A percentile compares a stretch with the other conserved stretches of the same genome.
phyloP scores from a whole-genome alignment of 306 rosid genomes.

The Medicago ruthenica region DNA sequence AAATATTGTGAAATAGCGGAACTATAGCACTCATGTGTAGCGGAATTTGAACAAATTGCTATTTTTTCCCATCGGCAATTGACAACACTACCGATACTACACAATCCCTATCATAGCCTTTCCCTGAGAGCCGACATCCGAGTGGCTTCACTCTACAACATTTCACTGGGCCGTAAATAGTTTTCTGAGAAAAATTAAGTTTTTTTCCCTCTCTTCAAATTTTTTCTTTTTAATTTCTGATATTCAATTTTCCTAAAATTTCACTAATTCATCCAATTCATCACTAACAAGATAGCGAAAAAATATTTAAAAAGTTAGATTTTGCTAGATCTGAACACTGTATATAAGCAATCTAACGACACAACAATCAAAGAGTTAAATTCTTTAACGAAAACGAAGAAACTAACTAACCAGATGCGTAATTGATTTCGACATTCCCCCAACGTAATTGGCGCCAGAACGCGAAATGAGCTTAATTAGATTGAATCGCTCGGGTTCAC shows the following conservation, averaged over 20 bases:
- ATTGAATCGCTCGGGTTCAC: slow-evolving; percentile 66
- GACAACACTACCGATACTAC: neutral
- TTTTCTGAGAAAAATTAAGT: neutral
- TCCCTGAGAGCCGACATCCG: no score
- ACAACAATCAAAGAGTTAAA: neutral
- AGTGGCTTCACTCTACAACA: neutral
- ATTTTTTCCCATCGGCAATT: no score
- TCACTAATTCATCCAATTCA: neutral
- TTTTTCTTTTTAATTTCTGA: neutral
- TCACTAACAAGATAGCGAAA: neutral
- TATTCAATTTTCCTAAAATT: neutral
- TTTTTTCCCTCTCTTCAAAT: neutral
- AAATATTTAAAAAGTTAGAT: neutral
- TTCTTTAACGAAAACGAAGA: neutral
- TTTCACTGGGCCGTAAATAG: neutral
- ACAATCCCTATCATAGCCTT: neutral
- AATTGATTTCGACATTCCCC: slow-evolving; percentile 67
- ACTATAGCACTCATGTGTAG: no score
- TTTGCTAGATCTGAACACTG: neutral
- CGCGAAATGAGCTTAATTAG: slow-evolving; percentile 74
- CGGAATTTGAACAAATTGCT: no score
- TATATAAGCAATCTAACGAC: neutral
- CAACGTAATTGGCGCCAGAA: slow-evolving; percentile 78
- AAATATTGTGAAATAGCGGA: no score
- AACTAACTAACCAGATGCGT: slow-evolving; percentile 74